Base-by-base conservation (phyloP, 805 yeast species). In the Wickerhamomyces tratensis region DNA sequence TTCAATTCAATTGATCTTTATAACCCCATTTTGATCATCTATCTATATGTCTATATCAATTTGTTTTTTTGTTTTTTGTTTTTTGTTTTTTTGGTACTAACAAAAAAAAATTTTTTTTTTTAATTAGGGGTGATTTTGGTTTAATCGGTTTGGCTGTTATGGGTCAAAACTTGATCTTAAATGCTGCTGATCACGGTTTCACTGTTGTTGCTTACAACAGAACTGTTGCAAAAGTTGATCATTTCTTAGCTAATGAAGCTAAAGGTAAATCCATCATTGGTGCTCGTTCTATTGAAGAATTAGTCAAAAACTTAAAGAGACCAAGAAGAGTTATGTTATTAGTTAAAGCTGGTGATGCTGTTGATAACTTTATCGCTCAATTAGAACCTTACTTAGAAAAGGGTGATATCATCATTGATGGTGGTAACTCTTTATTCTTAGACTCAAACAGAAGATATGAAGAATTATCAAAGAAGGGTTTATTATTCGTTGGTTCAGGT, bases 401-500 rank as follows among this genome's bases (percentile, higher is more conserved):
- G 69, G 98, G 95, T 54, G 98, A 91, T 69, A 93, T 91, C 76
- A 86, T 91, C 79, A 93, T 91, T 61, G 98, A 91, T 63, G 98
- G 98, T 74, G 98, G 98, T 76, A 91, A 91, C 87, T 93, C 98
- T 38, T 96, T 91, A 71, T 91, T 82, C 93, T 96, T 96, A 68
- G 98, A 91, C 72, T 68, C 96, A 48, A 89, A 89, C 84, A 88
- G 98, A 74, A 86, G 98, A 71, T 87, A 70, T 75, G 91, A 76
- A 46, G 95, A 88, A 64, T 78, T 91, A 65, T 79, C 83, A 67
- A 72, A 68, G 44, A 80, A 91, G 76, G 98, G 95, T 37, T 81
- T 89, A 62, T 71, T 78, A 52, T 93, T 87, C 56, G 98, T 91
- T 51, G 98, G 98, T 61, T 89, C 96, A 49, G 98, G 98, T 84